Base-by-base conservation (phyloP, 139 green algal species). In the Diplosphaera chodatii region DNA sequence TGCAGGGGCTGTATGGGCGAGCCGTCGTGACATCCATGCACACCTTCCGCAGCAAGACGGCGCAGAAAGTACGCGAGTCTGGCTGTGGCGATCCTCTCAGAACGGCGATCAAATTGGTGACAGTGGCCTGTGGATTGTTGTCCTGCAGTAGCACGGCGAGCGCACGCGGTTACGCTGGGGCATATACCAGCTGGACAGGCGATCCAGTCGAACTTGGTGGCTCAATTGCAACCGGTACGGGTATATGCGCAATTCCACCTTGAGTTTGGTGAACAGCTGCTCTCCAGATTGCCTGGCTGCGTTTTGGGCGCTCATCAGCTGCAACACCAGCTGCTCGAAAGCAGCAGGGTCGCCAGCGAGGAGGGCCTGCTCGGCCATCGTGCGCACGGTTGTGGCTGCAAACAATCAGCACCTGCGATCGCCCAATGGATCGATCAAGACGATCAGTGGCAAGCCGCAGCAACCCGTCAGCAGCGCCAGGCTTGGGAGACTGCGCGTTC, bases 281-380 rank as follows among this genome's bases (percentile, higher is more conserved):
- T 97, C 92, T 20, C 88, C 91, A 32, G 76, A 40, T 31, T 84
- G 85, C 8, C 92, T 72, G 30, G 66, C 64, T 2, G 87, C 83
- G 71, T 98, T 97, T 37, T 96, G 78, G 1, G 88, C 73, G 21
- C 78, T 87, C 77, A 96, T 84, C 15, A 98, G 83, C 77, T 88
- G 79, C 25, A 70, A 59, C 4, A 98, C 69, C 63, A 98, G 79
- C 68, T 73, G 34, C 55, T 91, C 81, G 40, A 98, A 96, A 3
- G 74, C 80, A 6, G 64, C 74, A 13, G 75, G 66, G 37, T 81
- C 74, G 29, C 67, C 71, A 31, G 67, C 69, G 23, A 81, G 65
- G 20, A 86, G 34, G 10, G 72, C 66, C 33, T 79, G 69, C 29
- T 78, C 74, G 13, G 74, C 68, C 68, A 74, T 80, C 8, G 8